Base-by-base conservation (phyloP, 2,329 filamentous ascomycete genomes). In the Clarireedia monteithiana region DNA sequence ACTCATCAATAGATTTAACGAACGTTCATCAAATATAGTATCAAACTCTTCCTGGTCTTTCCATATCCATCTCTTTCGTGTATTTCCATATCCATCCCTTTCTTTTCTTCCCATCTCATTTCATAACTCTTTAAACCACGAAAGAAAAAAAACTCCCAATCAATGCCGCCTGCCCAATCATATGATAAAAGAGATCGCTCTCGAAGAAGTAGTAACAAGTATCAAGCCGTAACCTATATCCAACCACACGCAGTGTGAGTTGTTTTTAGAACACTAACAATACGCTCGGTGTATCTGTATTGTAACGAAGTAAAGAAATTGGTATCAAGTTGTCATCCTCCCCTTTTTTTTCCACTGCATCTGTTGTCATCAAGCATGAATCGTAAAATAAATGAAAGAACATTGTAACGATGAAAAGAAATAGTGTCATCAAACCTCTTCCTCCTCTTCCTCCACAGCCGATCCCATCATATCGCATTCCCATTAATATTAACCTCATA, bases 401-500 rank as follows among this genome's bases (percentile, higher is more conserved):
- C 27, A 27, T 26, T 3, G 23, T 5, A 47, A 47, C 26, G 10
- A 47, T 24, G 14, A 24, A 47, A 47, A 47, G 9, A 10, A 47
- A 47, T 10, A 27, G 27, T 9, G 15, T 26, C 27, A n/a, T 24
- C 40, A 26, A 47, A 15, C 20, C 23, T 47, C 9, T 27, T 24
- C 44, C 7, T 26, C 44, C 4, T 26, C 44, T 15, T 27, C 23
- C 14, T 34, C 30, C 30, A 9, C 9, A 34, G 9, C 30, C 7
- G 10, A 34, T 4, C 30, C 30, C 24, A 30, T 50, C 50, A 87
- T 67, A 88, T 85, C 82, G 85, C 86, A 72, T 83, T 86, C 46
- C 89, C 89, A 68, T 92, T 92, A 61, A 91, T 83, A 67, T 84
- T 87, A 64, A 94, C 83, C 73, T 91, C 87, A 64, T 87, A 92